Conservation (phyloP, 2,329 filamentous ascomycete species). For the Penicillium sp. region DNA sequence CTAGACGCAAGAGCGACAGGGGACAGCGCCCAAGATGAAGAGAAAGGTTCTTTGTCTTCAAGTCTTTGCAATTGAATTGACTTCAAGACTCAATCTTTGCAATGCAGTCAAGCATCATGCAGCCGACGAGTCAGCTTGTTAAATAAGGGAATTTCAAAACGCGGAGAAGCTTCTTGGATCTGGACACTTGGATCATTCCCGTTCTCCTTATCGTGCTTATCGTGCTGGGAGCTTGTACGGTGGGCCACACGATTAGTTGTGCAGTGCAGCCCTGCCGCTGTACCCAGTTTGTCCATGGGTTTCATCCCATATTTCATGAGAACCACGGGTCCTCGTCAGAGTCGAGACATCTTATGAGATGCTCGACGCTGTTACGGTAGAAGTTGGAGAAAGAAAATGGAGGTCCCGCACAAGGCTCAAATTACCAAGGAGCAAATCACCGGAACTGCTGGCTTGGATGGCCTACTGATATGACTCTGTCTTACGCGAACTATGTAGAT, state of each 20-base stretch:
- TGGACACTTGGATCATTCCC: constrained; percentile 29
- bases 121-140: constrained; percentile 8
- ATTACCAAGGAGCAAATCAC: too few relatives aligned
- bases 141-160: background rate
- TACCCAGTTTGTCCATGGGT: background rate
- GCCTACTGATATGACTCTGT: too few relatives aligned
- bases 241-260: constrained; percentile 26
- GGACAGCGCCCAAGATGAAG: constrained; percentile 4
- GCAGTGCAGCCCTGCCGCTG: constrained; percentile 9
- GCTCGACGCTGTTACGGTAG: too few relatives aligned
- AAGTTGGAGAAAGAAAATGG: too few relatives aligned
- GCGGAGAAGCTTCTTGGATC: constrained; percentile 11
- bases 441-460: too few relatives aligned
- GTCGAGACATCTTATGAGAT: too few relatives aligned
- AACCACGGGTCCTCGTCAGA: background rate
- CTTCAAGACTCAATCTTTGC: background rate
- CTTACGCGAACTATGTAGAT: too few relatives aligned
- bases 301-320: background rate
- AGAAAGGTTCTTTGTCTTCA: background rate
- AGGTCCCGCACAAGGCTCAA: too few relatives aligned
- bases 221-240: constrained; percentile 21
- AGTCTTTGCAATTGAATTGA: background rate
- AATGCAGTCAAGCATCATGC: constrained; percentile 17
- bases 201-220: constrained; percentile 14
- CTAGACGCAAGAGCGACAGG: constrained; percentile 4